A percentile compares a stretch with the other conserved stretches of the same genome.
phyloP scores from a whole-genome alignment of 345 rosid genomes.

The Brassica juncea region DNA sequence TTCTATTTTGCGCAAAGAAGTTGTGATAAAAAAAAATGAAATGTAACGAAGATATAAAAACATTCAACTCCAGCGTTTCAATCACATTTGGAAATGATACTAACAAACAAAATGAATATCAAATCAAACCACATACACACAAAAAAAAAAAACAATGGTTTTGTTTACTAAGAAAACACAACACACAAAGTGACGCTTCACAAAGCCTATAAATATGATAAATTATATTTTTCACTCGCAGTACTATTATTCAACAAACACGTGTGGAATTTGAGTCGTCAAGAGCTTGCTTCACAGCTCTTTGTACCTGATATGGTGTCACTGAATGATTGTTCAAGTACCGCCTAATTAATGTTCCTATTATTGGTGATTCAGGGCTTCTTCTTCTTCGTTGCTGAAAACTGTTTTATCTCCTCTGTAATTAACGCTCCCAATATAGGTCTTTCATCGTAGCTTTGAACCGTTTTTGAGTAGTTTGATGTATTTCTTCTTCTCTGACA shows the following conservation, averaged over 20 bases:
- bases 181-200: neutral
- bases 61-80: neutral
- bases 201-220: conserved; percentile 11
- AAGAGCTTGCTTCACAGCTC: conserved; percentile 50
- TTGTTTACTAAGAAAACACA: neutral
- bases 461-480: conserved; percentile 50
- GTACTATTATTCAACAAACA: neutral
- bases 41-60: neutral
- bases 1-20: neutral
- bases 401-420: conserved; percentile 75
- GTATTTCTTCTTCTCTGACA: conserved; percentile 46
- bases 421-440: conserved; percentile 79
- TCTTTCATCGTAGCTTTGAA: conserved; percentile 65
- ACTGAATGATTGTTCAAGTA: conserved; percentile 58
- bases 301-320: conserved; percentile 52
- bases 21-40: neutral
- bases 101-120: conserved; percentile 23
- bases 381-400: conserved; percentile 58
- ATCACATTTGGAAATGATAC: conserved; percentile 7
- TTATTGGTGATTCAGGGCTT: conserved; percentile 76
- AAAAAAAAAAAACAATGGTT: neutral
- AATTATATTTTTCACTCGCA: conserved; percentile 13
- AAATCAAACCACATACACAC: neutral
- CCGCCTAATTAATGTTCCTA: conserved; percentile 66
- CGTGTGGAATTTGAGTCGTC: neutral